A percentile compares a stretch with the other conserved stretches of the same genome.
phyloP scores from a whole-genome alignment of 208 protist species.

The Leishmania gerbilli region DNA sequence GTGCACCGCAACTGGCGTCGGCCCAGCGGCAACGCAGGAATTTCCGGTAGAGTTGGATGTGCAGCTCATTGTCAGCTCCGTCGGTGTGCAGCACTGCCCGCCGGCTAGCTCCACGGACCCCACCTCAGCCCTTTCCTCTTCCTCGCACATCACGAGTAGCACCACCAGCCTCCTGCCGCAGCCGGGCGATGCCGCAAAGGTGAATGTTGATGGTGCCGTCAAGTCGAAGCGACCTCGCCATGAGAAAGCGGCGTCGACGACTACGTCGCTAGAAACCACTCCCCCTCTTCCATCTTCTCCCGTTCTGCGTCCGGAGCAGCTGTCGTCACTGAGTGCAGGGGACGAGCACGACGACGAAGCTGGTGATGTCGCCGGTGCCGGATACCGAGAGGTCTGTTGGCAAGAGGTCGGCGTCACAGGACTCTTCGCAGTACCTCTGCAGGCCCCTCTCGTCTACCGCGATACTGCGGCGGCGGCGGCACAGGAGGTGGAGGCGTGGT shows the following conservation, averaged over 20 bases:
- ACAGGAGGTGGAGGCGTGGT: neutral
- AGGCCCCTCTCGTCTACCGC: constrained; percentile 40
- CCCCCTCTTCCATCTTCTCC: neutral
- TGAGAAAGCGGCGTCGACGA: neutral
- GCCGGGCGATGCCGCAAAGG: neutral
- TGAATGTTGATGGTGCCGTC: neutral
- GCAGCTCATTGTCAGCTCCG: constrained; percentile 76
- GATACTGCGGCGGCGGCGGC: constrained; percentile 12
- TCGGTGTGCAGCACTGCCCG: constrained; percentile 55
- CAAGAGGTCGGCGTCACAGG: constrained; percentile 67
- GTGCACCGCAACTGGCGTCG: neutral
- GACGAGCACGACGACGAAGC: constrained; percentile 33
- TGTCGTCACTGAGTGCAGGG: neutral
- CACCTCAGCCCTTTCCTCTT: neutral
- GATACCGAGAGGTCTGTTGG: constrained; percentile 46
- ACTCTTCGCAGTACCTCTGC: constrained; percentile 49
- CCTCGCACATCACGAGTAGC: neutral
- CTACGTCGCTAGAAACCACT: neutral
- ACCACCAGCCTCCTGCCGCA: neutral
- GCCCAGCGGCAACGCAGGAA: neutral
- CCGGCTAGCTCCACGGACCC: neutral
- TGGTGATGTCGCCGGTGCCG: constrained; percentile 9
- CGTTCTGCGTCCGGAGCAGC: neutral
- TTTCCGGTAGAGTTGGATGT: constrained; percentile 29
- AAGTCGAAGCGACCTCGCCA: constrained; percentile 26